Evolutionary conservation across 306 rosid genomes (phyloP), one percentile per base, ranked within the genome.

Genomic region (Trichosanthes cucumerina): DNA sequence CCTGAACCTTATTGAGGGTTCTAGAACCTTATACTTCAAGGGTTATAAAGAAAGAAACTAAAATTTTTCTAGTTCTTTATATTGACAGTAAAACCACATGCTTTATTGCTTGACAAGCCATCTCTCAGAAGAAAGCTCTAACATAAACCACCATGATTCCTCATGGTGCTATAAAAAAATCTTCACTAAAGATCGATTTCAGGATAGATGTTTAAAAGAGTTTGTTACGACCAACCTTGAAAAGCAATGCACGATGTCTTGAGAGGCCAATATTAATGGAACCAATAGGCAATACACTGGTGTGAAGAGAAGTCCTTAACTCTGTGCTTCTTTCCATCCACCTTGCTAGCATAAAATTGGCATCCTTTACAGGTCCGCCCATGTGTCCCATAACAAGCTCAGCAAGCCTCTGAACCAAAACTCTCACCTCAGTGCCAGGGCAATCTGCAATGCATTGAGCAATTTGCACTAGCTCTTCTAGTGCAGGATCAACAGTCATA

Each of bases 341-440:
- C 86, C 87, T 85, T 5, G 93, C 91, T 78, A 88, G 76, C 85
- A 92, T 86, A 66, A 87, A 79, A 88, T 87, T 90, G 74, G 99
- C 96, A 83, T 95, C 97, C 88, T 87, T 92, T 78, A 95, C 99
- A 82, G 99, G 90, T 79, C 99, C 99, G 44, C 99, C 99, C 99
- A 95, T 95, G 80, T 87, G 93, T 68, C 82, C 86, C 0, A 88
- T 90, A 81, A 92, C 97, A 60, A 95, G 92, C 80, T 95, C 99
- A 36, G 99, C 97, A 75, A 95, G 90, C 85, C 97, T 92, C 86
- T 88, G 97, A 68, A 87, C 98, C 84, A 92, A 80, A 83, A 90
- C 79, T 50, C 83, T 84, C 68, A 90, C 84, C 78, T 90, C 84
- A 4, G 91, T 80, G 47, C 86, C 89, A 57, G 97, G 99, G 82